Conservation (phyloP, 768 basidiomycete species). For the button mushroom (Agaricus bisporus) region DNA sequence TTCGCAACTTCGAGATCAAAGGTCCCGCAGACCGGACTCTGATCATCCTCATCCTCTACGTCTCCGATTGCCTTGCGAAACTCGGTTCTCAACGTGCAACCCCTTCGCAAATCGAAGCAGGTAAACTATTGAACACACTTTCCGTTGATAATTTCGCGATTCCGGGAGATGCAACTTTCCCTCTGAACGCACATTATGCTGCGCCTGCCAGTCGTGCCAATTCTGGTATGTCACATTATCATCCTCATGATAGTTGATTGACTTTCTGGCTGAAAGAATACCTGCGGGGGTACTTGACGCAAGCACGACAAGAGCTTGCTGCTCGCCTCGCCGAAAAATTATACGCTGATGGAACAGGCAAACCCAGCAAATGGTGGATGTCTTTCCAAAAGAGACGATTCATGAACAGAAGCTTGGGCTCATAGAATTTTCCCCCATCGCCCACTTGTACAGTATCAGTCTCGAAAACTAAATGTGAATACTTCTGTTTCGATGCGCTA, state of each 20-base stretch:
- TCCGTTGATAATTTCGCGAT: conserved; percentile 91
- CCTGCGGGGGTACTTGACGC: conserved; percentile 85
- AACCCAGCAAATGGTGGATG: conserved; percentile 99
- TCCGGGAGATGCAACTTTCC: conserved; percentile 94
- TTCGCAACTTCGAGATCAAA: conserved; percentile 99
- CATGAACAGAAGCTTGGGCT: conserved; percentile 86
- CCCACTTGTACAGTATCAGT: conserved; percentile 1
- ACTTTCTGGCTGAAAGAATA: conserved; percentile 49
- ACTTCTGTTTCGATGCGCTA: not conserved
- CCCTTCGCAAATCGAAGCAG: conserved; percentile 77
- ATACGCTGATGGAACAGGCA: conserved; percentile 89
- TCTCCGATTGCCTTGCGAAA: conserved; percentile 95
- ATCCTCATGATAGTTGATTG: not conserved
- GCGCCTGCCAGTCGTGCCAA: conserved; percentile 71
- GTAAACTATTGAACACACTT: conserved; percentile 83
- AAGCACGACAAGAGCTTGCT: conserved; percentile 90
- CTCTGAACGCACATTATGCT: conserved; percentile 88
- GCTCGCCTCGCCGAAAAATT: conserved; percentile 79
- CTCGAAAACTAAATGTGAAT: not conserved
- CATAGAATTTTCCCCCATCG: conserved; percentile 26
- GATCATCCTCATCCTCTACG: conserved; percentile 95
- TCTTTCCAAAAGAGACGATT: conserved; percentile 96
- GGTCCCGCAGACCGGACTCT: conserved; percentile 93
- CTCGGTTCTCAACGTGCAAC: conserved; percentile 66
- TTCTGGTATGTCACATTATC: conserved; percentile 48